phyloP scores from a whole-genome alignment of 2,329 filamentous ascomycete genomes.

The Penicillium olsonii region DNA sequence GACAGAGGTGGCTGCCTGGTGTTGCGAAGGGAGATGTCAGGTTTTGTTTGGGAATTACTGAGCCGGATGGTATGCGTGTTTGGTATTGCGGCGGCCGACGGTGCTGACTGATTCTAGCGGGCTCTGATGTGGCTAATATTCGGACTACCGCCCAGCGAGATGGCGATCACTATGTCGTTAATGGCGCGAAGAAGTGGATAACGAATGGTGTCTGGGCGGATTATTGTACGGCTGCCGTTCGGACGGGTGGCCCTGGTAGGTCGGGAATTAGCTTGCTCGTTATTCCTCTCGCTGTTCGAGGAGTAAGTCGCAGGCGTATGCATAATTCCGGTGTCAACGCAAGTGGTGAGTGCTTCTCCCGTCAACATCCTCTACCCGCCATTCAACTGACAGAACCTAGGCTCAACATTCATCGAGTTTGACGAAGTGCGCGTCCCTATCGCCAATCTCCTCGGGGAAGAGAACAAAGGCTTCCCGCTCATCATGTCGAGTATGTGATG shows the following conservation, averaged over 20 bases:
- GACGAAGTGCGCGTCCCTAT: constrained; percentile 71
- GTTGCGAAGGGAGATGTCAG: constrained; percentile 61
- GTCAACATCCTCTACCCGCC: neutral
- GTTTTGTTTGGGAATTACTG: constrained; percentile 67
- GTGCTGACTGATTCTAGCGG: constrained; percentile 41
- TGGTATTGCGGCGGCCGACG: neutral
- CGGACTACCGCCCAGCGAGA: constrained; percentile 59
- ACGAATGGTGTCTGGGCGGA: constrained; percentile 63
- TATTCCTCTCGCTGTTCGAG: constrained; percentile 65
- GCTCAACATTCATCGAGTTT: constrained; percentile 65
- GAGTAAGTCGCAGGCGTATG: constrained; percentile 56
- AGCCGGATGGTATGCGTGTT: constrained; percentile 56
- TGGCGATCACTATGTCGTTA: constrained; percentile 61
- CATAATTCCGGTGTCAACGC: constrained; percentile 68
- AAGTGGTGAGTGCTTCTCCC: constrained; percentile 50
- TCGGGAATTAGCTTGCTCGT: constrained; percentile 65
- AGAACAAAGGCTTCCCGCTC: constrained; percentile 71
- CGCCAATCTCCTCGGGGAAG: constrained; percentile 67
- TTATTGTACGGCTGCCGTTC: constrained; percentile 61
- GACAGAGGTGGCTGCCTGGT: constrained; percentile 59
- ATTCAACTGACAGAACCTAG: constrained; percentile 21
- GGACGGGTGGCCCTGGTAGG: constrained; percentile 62
- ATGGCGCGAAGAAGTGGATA: constrained; percentile 70
- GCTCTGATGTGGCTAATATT: constrained; percentile 66
- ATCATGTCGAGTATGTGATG: constrained; percentile 62